These are phyloP conservation scores for Spergularia bocconei DNA, from an alignment of 148 eudicot genomes.

Conservation along the genomic window DNA sequence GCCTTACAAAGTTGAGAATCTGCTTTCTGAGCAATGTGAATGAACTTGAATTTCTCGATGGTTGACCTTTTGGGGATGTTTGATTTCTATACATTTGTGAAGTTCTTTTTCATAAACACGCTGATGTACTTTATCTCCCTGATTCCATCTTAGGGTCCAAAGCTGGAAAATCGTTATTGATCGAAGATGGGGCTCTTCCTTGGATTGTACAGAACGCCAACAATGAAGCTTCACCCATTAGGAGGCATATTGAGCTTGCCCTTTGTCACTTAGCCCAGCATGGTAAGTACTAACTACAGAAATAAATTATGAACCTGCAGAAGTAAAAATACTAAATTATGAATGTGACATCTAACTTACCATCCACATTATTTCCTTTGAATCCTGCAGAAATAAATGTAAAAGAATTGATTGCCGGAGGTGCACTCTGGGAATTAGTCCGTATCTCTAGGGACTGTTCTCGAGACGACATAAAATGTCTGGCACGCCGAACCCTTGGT, in stretches of 20 bases:
- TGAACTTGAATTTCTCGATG: background rate
- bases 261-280: conserved; percentile 99
- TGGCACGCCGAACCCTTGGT: conserved; percentile 76
- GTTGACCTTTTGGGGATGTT: background rate
- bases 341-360: background rate
- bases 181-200: conserved; percentile 90
- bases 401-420: conserved; percentile 89
- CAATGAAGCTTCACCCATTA: conserved; percentile 85
- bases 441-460: conserved; percentile 96
- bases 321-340: background rate
- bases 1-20: background rate
- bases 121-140: background rate
- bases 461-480: conserved; percentile 82
- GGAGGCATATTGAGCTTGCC: conserved; percentile 97
- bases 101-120: background rate
- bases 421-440: conserved; percentile 98
- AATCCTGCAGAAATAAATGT: conserved; percentile 72
- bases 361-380: background rate
- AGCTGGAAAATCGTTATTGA: conserved; percentile 68
- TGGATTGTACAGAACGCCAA: conserved; percentile 98
- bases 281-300: conserved; percentile 41
- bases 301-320: background rate
- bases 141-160: conserved; percentile 42
- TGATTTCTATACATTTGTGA: background rate
- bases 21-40: conserved; percentile 2